A percentile compares a stretch with the other conserved stretches of the same genome.
phyloP scores from a whole-genome alignment of 1,284 basidiomycete genomes.

The Ganoderma sp. region DNA sequence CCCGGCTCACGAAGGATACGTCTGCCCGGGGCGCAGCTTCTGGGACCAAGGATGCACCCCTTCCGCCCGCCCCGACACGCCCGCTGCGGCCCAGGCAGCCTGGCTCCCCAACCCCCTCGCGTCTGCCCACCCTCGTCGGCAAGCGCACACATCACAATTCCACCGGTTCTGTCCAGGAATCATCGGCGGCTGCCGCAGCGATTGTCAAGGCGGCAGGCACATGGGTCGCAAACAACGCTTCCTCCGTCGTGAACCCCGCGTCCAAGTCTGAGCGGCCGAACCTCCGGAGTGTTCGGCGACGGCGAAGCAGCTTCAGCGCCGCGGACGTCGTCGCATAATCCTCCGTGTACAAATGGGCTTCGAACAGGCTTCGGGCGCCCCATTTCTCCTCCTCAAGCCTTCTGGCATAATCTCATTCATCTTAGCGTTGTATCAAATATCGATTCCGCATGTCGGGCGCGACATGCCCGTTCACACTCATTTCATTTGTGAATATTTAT shows the following conservation, averaged over 20 bases:
- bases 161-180: slow-evolving; percentile 56
- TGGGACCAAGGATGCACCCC: slow-evolving; percentile 43
- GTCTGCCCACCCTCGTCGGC: slow-evolving; percentile 71
- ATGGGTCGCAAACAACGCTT: slow-evolving; percentile 75
- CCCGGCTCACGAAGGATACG: slow-evolving; percentile 66
- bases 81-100: slow-evolving; percentile 41
- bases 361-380: slow-evolving; percentile 23
- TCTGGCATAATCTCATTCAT: neutral
- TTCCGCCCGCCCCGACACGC: slow-evolving; percentile 40
- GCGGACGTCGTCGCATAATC: slow-evolving; percentile 76
- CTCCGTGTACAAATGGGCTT: slow-evolving; percentile 7
- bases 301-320: slow-evolving; percentile 82
- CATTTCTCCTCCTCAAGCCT: neutral
- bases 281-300: slow-evolving; percentile 67
- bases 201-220: slow-evolving; percentile 50
- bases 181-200: slow-evolving; percentile 46
- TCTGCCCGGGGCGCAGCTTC: slow-evolving; percentile 44
- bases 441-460: slow-evolving; percentile 1
- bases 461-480: slow-evolving; percentile 20
- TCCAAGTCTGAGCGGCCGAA: slow-evolving; percentile 74
- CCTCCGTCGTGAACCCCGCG: slow-evolving; percentile 70
- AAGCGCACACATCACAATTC: slow-evolving; percentile 57
- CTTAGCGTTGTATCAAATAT: neutral
- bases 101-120: slow-evolving; percentile 71
- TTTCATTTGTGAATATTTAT: slow-evolving; percentile 35